phyloP scores from a whole-genome alignment of 306 rosid genomes.

The Biancaea sappan region DNA sequence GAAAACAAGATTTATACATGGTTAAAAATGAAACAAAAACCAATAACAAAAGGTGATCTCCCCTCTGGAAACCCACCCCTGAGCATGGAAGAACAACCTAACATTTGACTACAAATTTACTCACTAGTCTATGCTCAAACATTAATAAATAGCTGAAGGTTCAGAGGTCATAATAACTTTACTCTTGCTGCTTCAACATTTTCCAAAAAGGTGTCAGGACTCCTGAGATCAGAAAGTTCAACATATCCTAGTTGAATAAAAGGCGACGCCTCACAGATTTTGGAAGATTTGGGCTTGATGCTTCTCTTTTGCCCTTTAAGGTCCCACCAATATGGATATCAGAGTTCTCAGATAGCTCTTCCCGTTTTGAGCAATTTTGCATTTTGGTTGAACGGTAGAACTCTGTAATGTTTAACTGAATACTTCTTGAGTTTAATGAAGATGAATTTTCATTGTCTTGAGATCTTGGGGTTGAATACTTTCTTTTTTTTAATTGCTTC shows the following conservation, averaged over 20 bases:
- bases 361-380: conserved; percentile 41
- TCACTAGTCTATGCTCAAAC: conserved; percentile 7
- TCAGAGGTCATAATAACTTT: background rate
- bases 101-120: background rate
- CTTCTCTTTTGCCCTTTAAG: conserved; percentile 51
- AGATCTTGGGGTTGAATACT: conserved; percentile 37
- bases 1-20: background rate
- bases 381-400: conserved; percentile 67
- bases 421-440: conserved; percentile 43
- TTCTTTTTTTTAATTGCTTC: conserved; percentile 57
- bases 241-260: conserved; percentile 60
- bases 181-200: conserved; percentile 15
- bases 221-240: conserved; percentile 3
- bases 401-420: conserved; percentile 69
- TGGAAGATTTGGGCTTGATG: conserved; percentile 47
- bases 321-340: conserved; percentile 36
- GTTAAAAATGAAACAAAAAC: background rate
- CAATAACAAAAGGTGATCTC: background rate
- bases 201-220: background rate
- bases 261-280: conserved; percentile 90
- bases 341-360: conserved; percentile 37
- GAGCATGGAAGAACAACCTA: conserved; percentile 5
- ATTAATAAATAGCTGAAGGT: background rate
- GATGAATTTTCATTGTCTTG: conserved; percentile 44
- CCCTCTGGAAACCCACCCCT: conserved; percentile 7